Conservation (phyloP, 495 filamentous ascomycete genomes). For the Clohesyomyces aquaticus region DNA sequence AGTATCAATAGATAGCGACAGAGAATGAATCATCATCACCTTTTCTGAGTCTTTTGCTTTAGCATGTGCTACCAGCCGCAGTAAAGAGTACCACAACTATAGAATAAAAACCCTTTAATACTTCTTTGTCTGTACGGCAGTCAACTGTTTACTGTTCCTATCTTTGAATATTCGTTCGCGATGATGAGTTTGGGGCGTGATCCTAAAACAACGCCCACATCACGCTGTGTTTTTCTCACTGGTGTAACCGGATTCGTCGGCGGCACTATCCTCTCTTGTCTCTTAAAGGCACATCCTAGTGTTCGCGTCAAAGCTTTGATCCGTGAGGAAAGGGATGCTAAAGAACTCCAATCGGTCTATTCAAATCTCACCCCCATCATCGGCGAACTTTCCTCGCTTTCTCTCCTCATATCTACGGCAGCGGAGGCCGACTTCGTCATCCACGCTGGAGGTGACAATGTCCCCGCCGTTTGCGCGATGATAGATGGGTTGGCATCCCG, state of each 20-base stretch:
- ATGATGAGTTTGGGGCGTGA: conserved; percentile 32
- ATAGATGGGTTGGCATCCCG: conserved; percentile 35
- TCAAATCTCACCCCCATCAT: conserved; percentile 37
- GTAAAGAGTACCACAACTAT: conserved; percentile 25
- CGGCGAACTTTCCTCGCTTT: conserved; percentile 34
- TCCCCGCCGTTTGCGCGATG: conserved; percentile 36
- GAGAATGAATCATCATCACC: conserved; percentile 28
- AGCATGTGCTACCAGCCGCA: conserved; percentile 22
- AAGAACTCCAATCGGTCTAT: conserved; percentile 38
- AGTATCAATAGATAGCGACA: too few relatives aligned
- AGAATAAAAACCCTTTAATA: conserved; percentile 29
- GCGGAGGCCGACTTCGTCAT: conserved; percentile 38
- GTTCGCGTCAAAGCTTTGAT: conserved; percentile 37
- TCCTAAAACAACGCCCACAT: conserved; percentile 34
- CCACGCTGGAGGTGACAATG: conserved; percentile 32
- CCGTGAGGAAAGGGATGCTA: conserved; percentile 34
- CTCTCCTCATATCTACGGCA: conserved; percentile 36
- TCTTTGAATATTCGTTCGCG: conserved; percentile 31
- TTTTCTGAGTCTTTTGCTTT: conserved; percentile 28
- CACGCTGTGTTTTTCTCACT: conserved; percentile 32
- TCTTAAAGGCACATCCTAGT: conserved; percentile 33
- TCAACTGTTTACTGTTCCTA: conserved; percentile 29
- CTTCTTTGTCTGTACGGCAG: conserved; percentile 27
- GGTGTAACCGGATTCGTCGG: conserved; percentile 33
- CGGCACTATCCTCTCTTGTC: conserved; percentile 36